Percentiles rank a stretch among this genome's conserved stretches.
phyloP scores from a whole-genome alignment of 208 protist genomes.

The Leptomonas seymouri region DNA sequence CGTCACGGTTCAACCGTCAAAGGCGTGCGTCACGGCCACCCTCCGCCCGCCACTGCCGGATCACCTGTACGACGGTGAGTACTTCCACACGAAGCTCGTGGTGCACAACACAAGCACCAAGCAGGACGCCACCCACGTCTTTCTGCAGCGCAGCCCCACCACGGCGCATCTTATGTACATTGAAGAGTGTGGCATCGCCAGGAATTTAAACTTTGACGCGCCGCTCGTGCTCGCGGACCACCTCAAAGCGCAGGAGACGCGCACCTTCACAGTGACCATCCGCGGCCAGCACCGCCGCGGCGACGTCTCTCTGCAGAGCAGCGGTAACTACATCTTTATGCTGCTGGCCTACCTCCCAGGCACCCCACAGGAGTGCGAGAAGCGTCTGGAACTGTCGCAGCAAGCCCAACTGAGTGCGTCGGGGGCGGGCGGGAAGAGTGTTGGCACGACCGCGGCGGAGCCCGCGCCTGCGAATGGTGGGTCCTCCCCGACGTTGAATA shows the following conservation, averaged over 20 bases:
- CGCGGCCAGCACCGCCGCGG: constrained; percentile 64
- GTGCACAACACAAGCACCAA: constrained; percentile 66
- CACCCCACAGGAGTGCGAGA: constrained; percentile 2
- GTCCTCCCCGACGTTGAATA: not conserved
- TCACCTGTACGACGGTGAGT: constrained; percentile 76
- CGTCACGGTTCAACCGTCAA: constrained; percentile 63
- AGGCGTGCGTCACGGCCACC: constrained; percentile 55
- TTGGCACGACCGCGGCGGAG: constrained; percentile 1
- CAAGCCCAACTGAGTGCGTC: not conserved
- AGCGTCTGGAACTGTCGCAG: not conserved
- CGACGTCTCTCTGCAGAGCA: constrained; percentile 43
- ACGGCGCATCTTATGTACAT: constrained; percentile 75
- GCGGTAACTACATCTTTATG: constrained; percentile 59
- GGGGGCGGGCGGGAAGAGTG: not conserved
- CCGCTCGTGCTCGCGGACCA: constrained; percentile 48
- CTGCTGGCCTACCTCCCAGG: constrained; percentile 60
- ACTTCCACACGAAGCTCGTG: constrained; percentile 63
- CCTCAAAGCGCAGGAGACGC: constrained; percentile 48
- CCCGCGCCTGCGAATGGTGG: not conserved
- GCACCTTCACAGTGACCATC: constrained; percentile 47
- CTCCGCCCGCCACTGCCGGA: constrained; percentile 68
- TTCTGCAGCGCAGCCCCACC: constrained; percentile 69
- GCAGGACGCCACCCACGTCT: constrained; percentile 57
- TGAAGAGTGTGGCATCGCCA: constrained; percentile 43
- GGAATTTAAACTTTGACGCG: constrained; percentile 50